Percentiles rank a stretch among this genome's conserved stretches.
Conservation (phyloP, 1,284 basidiomycete species). For the Puccinia hordei region DNA sequence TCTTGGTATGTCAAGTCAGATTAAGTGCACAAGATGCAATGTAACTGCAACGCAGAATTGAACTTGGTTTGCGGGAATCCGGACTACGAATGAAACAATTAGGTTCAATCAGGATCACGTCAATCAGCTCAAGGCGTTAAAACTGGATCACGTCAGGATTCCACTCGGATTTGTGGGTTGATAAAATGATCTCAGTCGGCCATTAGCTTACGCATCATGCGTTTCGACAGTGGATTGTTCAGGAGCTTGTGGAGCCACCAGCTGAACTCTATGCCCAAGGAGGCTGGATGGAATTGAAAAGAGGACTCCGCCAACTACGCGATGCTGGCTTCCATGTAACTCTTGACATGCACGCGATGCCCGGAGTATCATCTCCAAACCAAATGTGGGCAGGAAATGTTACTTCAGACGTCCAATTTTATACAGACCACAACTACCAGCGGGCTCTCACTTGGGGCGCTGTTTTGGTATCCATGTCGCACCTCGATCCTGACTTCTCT, state of each 20-base stretch:
- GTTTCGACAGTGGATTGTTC: slow-evolving; percentile 68
- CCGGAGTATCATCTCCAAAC: slow-evolving; percentile 67
- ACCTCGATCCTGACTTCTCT: slow-evolving; percentile 69
- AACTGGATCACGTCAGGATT: slow-evolving; percentile 74
- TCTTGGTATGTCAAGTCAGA: slow-evolving; percentile 52
- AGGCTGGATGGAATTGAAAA: slow-evolving; percentile 66
- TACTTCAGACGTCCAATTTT: slow-evolving; percentile 71
- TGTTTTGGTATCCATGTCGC: slow-evolving; percentile 72
- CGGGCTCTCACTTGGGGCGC: slow-evolving; percentile 75
- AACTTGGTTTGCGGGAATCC: background rate
- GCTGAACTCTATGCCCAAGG: slow-evolving; percentile 71
- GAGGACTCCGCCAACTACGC: slow-evolving; percentile 41
- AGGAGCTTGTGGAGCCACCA: slow-evolving; percentile 68
- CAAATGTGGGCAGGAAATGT: slow-evolving; percentile 72
- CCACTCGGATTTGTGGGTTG: slow-evolving; percentile 67
- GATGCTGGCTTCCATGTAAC: slow-evolving; percentile 36
- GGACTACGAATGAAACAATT: background rate
- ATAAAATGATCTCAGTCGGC: background rate
- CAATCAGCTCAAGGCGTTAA: slow-evolving; percentile 63
- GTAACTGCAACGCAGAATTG: background rate
- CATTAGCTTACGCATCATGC: background rate
- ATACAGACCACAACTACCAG: slow-evolving; percentile 71
- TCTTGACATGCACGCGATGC: slow-evolving; percentile 66
- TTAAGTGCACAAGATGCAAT: too few relatives aligned
- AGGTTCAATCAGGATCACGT: slow-evolving; percentile 74